phyloP scores from a whole-genome alignment of 2,329 filamentous ascomycete species.

The Teratosphaeriaceae sp. region DNA sequence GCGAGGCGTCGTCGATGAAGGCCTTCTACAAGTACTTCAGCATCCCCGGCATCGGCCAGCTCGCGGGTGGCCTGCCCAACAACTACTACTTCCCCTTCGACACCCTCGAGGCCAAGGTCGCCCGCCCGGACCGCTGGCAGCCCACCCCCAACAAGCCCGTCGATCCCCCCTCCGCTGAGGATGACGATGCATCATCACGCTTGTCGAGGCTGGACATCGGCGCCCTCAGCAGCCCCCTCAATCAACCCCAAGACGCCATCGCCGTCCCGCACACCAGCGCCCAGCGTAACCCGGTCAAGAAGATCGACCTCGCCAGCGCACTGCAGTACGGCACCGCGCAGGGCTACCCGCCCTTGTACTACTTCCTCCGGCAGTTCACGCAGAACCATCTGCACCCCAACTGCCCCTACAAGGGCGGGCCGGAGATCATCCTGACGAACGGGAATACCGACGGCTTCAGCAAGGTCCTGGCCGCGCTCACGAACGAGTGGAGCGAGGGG shows the following conservation, averaged over 20 bases:
- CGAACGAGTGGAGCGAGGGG: constrained; percentile 65
- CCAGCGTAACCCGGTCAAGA: constrained; percentile 53
- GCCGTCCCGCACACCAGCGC: constrained; percentile 63
- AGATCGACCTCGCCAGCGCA: constrained; percentile 74
- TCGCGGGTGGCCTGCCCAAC: constrained; percentile 66
- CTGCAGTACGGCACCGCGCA: constrained; percentile 81
- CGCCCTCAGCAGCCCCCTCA: constrained; percentile 23
- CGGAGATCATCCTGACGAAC: constrained; percentile 71
- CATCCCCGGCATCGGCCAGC: constrained; percentile 55
- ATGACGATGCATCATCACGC: constrained; percentile 17
- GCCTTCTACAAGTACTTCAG: constrained; percentile 77
- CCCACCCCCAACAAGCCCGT: constrained; percentile 59
- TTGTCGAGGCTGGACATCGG: constrained; percentile 15
- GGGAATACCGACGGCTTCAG: constrained; percentile 80
- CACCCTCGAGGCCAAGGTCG: constrained; percentile 75
- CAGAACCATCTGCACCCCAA: constrained; percentile 72
- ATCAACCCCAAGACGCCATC: constrained; percentile 39
- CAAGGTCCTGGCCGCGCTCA: constrained; percentile 70
- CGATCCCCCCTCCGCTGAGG: constrained; percentile 37
- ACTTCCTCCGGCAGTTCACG: constrained; percentile 73
- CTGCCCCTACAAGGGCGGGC: constrained; percentile 68
- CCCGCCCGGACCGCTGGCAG: constrained; percentile 66
- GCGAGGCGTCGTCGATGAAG: constrained; percentile 64
- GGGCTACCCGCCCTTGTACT: constrained; percentile 72
- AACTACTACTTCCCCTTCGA: constrained; percentile 82